Base-by-base conservation (phyloP, 345 rosid species). In the Linum lewisii region DNA sequence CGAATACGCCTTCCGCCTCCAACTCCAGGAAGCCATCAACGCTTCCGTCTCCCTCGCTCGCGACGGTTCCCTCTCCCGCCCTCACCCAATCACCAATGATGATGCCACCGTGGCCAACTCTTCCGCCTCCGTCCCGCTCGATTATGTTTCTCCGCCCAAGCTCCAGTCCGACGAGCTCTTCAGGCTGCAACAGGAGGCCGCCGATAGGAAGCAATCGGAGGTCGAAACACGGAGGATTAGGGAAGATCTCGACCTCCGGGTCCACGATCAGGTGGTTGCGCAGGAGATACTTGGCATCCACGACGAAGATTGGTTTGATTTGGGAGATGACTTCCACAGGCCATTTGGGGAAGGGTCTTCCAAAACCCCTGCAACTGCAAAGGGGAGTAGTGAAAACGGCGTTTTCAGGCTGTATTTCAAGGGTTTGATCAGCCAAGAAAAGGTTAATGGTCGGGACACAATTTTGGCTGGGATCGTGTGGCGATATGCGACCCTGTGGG, bases 401-500 rank as follows among this genome's bases (percentile, higher is more conserved):
- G 9, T 57, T 7, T 57, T 57, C 34, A 16, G 42, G 42, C n/a
- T 57, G 23, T 57, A 57, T 21, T 26, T 32, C 14, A 57, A 57
- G 42, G 60, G 60, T n/a, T 32, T 57, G 60, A 44, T 57, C 10
- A 32, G 44, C 1, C 44, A 18, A 18, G 88, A 82, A 73, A 59
- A 21, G 66, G 61, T 75, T n/a, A 54, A 68, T 21, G 79, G 75
- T 0, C 53, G 34, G 9, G 77, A 58, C 50, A 76, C 36, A 6
- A 9, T 10, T 24, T 75, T 78, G 37, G 78, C 71, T 21, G 85
- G 82, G 58, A 66, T 77, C 55, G 86, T 14, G 79, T 80, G 1
- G 86, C 82, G 38, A 70, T 85, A 22, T 77, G 80, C 61, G 88
- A 81, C 29, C 73, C 73, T 0, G 5, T 42, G 0, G 71, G 67